Conservation (phyloP, 306 rosid genomes). For the Pterocarpus macrocarpus region DNA sequence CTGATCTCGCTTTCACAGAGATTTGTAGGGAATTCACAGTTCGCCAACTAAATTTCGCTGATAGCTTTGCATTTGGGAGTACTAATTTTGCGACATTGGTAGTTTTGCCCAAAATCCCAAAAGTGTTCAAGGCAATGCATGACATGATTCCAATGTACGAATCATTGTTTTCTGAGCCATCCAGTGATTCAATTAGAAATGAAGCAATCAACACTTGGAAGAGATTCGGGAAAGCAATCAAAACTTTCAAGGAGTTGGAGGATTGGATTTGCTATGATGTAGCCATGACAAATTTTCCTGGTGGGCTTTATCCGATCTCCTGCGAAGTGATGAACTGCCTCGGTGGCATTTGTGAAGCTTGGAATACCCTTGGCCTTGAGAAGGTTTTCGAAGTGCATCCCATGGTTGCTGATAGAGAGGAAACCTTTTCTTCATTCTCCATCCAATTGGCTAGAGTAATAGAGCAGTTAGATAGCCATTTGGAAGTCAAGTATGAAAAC, state of each 20-base stretch:
- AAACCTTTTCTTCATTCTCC: conserved; percentile 45
- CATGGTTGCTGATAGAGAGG: conserved; percentile 34
- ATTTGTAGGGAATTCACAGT: conserved; percentile 71
- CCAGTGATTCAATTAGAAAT: conserved; percentile 10
- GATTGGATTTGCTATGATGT: too few species aligned
- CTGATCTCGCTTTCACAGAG: conserved; percentile 76
- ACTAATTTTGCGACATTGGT: conserved; percentile 60
- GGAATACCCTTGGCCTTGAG: too few species aligned
- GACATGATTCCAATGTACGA: conserved; percentile 72
- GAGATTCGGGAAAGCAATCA: not conserved
- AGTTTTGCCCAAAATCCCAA: conserved; percentile 56
- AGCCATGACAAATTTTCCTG: conserved; percentile 12
- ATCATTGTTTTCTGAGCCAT: conserved; percentile 62
- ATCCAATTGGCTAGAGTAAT: conserved; percentile 69
- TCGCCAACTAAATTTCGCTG: conserved; percentile 69
- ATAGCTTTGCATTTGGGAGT: conserved; percentile 63
- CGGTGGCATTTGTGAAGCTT: not conserved
- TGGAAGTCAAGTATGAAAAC: conserved; percentile 72
- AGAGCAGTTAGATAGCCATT: conserved; percentile 72
- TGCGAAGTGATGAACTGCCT: not conserved
- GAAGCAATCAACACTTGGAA: conserved; percentile 58
- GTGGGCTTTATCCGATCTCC: conserved; percentile 16
- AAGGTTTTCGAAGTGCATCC: not conserved
- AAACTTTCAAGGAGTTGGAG: not conserved
- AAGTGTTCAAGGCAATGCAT: conserved; percentile 65